phyloP scores from a whole-genome alignment of 495 filamentous ascomycete genomes.

The Aspergillus biplanus region DNA sequence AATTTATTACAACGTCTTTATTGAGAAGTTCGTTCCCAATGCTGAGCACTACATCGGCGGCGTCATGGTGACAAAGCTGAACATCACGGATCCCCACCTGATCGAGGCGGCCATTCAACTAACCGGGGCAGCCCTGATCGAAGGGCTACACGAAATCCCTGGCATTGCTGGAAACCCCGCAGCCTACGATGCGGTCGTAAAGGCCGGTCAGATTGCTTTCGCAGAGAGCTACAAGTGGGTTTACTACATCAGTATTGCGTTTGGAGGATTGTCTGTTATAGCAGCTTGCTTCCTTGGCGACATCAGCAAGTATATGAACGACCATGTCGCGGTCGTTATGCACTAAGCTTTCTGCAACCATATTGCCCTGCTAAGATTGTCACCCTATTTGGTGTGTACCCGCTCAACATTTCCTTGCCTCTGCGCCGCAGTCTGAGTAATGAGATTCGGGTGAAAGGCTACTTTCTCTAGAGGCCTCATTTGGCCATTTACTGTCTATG shows the following conservation, averaged over 20 bases:
- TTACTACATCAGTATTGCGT: conserved; percentile 70
- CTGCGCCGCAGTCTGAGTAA: background rate
- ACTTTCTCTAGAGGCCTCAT: no score
- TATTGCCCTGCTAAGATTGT: background rate
- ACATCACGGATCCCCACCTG: conserved; percentile 52
- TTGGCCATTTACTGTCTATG: no score
- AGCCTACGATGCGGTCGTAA: conserved; percentile 59
- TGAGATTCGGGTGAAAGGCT: background rate
- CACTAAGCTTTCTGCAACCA: conserved; percentile 5
- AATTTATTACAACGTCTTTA: conserved; percentile 78
- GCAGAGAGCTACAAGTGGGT: conserved; percentile 68
- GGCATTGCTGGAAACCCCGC: no score
- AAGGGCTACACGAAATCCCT: conserved; percentile 50
- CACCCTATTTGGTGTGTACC: no score
- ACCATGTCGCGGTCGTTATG: conserved; percentile 70
- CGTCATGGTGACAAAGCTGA: conserved; percentile 53
- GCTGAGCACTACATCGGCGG: conserved; percentile 56
- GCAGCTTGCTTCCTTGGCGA: conserved; percentile 66
- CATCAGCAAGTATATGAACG: conserved; percentile 67
- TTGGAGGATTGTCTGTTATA: conserved; percentile 63
- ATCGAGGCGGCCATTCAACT: conserved; percentile 56
- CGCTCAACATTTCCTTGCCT: background rate
- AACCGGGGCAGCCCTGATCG: conserved; percentile 58
- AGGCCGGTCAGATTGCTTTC: conserved; percentile 65
- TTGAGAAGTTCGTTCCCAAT: conserved; percentile 61